Conservation (phyloP, 768 basidiomycete genomes). For the Auriscalpium orientale region DNA sequence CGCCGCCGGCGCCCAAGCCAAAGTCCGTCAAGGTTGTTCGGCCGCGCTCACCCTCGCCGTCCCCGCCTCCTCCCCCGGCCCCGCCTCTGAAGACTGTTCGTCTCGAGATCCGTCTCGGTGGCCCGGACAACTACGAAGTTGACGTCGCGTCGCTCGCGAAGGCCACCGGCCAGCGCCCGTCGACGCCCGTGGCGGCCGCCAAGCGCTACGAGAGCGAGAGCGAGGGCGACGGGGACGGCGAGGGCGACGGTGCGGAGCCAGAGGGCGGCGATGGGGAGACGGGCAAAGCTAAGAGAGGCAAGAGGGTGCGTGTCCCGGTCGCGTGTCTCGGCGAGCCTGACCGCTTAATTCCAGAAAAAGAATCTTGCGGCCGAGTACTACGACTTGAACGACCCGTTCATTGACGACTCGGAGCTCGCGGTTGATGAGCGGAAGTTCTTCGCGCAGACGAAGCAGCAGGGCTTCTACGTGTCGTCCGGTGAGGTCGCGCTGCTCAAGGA, state of each 20-base stretch:
- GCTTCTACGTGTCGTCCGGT: conserved; percentile 87
- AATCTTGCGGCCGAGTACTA: conserved; percentile 68
- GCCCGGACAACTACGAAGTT: conserved; percentile 69
- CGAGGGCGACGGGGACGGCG: conserved; percentile 43
- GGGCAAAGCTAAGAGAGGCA: conserved; percentile 28
- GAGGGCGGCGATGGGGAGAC: conserved; percentile 19
- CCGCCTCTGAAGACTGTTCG: conserved; percentile 57
- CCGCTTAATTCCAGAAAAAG: conserved; percentile 31
- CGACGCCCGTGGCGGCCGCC: conserved; percentile 41
- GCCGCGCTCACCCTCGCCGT: conserved; percentile 48
- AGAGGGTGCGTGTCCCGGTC: conserved; percentile 23
- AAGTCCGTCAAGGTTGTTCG: conserved; percentile 38
- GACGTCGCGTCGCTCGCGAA: conserved; percentile 53
- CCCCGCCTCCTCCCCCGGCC: conserved; percentile 40
- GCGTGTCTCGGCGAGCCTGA: background rate
- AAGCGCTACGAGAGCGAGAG: conserved; percentile 44
- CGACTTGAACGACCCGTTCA: conserved; percentile 88
- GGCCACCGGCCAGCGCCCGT: conserved; percentile 55
- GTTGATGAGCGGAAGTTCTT: conserved; percentile 88
- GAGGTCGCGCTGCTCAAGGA: conserved; percentile 83
- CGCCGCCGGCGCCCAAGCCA: conserved; percentile 35
- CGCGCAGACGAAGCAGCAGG: conserved; percentile 85
- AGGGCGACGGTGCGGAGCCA: conserved; percentile 21
- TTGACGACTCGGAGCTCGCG: conserved; percentile 92
- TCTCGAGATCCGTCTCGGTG: conserved; percentile 61